A percentile compares a stretch with the other conserved stretches of the same genome.
Conservation (phyloP, 2,329 filamentous ascomycete genomes). For the Cladophialophora yegresii region DNA sequence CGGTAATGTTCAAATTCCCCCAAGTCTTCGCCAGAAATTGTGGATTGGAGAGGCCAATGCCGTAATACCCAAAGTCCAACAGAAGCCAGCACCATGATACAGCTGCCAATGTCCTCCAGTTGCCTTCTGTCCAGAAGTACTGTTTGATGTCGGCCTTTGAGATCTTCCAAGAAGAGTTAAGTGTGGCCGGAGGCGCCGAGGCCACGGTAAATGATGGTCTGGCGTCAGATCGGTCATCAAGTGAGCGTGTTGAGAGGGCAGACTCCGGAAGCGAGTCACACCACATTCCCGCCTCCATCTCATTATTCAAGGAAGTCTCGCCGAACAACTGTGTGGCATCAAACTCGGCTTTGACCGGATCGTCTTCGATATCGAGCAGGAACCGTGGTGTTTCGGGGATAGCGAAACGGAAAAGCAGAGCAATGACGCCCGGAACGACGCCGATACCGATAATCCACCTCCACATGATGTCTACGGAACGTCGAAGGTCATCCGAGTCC, state of each 20-base stretch:
- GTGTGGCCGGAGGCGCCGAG: slow-evolving; percentile 41
- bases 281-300: slow-evolving; percentile 26
- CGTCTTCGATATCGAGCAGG: slow-evolving; percentile 65
- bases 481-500: slow-evolving; percentile 38
- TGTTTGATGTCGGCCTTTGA: slow-evolving; percentile 44
- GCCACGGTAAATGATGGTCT: slow-evolving; percentile 27
- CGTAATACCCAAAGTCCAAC: slow-evolving; percentile 61
- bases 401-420: slow-evolving; percentile 67
- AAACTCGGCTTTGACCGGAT: slow-evolving; percentile 60
- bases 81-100: slow-evolving; percentile 58
- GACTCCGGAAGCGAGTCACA: slow-evolving; percentile 37
- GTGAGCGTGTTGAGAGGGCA: slow-evolving; percentile 35
- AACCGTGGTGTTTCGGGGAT: slow-evolving; percentile 68
- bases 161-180: slow-evolving; percentile 47
- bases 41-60: slow-evolving; percentile 53
- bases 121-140: slow-evolving; percentile 49
- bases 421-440: slow-evolving; percentile 63
- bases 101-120: slow-evolving; percentile 48
- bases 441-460: slow-evolving; percentile 67
- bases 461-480: slow-evolving; percentile 63
- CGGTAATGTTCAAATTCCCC: slow-evolving; percentile 41
- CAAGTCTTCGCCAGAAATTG: slow-evolving; percentile 48
- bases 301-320: slow-evolving; percentile 37
- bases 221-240: slow-evolving; percentile 26
- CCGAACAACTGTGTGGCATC: slow-evolving; percentile 63